A percentile compares a stretch with the other conserved stretches of the same genome.
Evolutionary conservation across 768 basidiomycete genomes (phyloP).

Genomic region (button mushroom (Agaricus bisporus)): DNA sequence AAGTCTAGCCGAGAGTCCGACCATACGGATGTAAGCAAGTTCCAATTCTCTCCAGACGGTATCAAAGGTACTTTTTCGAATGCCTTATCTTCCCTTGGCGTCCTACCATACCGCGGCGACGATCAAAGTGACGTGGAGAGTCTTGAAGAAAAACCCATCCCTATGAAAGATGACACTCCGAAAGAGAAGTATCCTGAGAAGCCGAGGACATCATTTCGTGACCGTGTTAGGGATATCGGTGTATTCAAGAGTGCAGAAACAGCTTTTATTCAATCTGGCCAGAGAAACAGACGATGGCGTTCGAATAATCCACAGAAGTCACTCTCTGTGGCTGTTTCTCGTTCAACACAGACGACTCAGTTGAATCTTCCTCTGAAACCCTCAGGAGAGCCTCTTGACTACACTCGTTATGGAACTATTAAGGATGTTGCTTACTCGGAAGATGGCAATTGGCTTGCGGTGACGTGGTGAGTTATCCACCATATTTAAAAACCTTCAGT

Average conservation of each 20-base stretch:
- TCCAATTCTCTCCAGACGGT: not conserved
- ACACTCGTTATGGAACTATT: conserved; percentile 3
- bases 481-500: too few species aligned
- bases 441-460: conserved; percentile 6
- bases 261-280: not conserved
- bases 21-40: conserved; percentile 2
- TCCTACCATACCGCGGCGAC: not conserved
- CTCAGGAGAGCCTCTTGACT: not conserved
- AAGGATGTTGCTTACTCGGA: conserved; percentile 2
- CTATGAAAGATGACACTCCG: not conserved
- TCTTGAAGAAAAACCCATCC: not conserved
- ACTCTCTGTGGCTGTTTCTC: not conserved
- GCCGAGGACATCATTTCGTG: not conserved
- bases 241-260: not conserved
- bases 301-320: not conserved
- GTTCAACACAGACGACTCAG: not conserved
- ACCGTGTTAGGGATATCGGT: not conserved
- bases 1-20: conserved; percentile 3
- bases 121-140: not conserved
- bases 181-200: not conserved
- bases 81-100: not conserved
- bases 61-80: not conserved
- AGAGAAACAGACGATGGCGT: not conserved
- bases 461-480: not conserved
- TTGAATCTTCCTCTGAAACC: not conserved